These are phyloP conservation scores for Backusella luteola DNA, from an alignment of 192 early-diverging fungal species.

Conservation along the genomic window DNA sequence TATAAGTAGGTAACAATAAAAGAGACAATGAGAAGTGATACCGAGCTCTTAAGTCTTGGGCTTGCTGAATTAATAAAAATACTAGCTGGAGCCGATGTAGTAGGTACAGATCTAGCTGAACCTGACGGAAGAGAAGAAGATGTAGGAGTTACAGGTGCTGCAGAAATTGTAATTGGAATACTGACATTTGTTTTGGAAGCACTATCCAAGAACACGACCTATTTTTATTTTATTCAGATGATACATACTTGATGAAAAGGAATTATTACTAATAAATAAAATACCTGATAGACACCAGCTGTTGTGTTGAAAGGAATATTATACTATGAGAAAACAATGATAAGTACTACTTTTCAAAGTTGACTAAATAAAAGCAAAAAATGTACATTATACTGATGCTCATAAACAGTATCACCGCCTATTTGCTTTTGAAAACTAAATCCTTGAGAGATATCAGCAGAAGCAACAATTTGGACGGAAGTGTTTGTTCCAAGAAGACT, in stretches of 20 bases:
- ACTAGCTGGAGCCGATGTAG: slow-evolving; percentile 39
- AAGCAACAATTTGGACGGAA: neutral
- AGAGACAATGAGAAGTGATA: neutral
- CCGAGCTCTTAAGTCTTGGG: neutral
- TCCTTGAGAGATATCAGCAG: slow-evolving; percentile 19
- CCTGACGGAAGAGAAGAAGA: neutral
- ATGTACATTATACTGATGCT: slow-evolving; percentile 22
- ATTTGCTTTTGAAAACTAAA: neutral
- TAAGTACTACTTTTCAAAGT: neutral
- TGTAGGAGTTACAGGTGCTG: slow-evolving; percentile 6
- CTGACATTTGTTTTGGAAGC: slow-evolving; percentile 9
- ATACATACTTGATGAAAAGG: neutral
- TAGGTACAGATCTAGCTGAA: slow-evolving; percentile 89
- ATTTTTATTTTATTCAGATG: neutral
- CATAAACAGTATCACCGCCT: slow-evolving; percentile 8
- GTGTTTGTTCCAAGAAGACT: neutral
- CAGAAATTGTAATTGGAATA: slow-evolving; percentile 13
- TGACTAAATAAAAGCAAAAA: neutral
- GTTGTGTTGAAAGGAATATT: slow-evolving; percentile 18
- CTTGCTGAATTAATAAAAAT: neutral
- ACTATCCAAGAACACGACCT: slow-evolving; percentile 16
- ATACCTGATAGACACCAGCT: slow-evolving; percentile 19
- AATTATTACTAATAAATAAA: neutral
- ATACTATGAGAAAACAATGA: slow-evolving; percentile 12
- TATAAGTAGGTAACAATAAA: neutral